A percentile compares a stretch with the other conserved stretches of the same genome.
Evolutionary conservation across 306 rosid genomes (phyloP).

Genomic region (Castanospermum australe): DNA sequence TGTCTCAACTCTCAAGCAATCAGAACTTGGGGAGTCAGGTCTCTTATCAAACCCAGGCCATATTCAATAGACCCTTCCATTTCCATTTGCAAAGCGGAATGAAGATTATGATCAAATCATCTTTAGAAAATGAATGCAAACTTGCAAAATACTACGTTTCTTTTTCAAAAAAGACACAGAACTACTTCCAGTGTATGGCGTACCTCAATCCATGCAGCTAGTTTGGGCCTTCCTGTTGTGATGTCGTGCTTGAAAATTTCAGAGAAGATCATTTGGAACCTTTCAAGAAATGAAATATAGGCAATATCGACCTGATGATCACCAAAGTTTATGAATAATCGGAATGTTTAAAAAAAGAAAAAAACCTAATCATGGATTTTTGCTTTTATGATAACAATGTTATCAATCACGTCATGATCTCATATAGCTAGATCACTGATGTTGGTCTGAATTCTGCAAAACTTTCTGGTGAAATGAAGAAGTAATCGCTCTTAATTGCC

Average conservation of each 20-base stretch:
- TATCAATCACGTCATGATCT: neutral
- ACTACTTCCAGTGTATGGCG: neutral
- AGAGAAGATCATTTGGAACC: constrained; percentile 35
- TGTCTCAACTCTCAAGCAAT: neutral
- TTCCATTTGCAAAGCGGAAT: neutral
- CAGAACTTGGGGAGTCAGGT: neutral
- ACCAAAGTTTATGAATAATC: neutral
- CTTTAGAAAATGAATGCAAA: too few species aligned
- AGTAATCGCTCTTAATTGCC: neutral
- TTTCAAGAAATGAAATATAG: constrained; percentile 47
- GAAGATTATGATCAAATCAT: too few species aligned
- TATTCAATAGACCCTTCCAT: neutral
- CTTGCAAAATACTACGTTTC: too few species aligned
- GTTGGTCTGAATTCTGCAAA: neutral
- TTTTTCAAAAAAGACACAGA: too few species aligned
- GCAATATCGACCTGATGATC: constrained; percentile 50
- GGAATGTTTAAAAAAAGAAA: neutral
- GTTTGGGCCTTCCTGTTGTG: constrained; percentile 51
- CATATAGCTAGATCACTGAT: neutral
- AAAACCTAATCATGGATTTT: neutral
- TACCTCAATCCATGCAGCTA: constrained; percentile 53
- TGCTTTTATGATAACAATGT: neutral
- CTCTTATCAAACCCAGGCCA: too few species aligned
- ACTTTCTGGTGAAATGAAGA: neutral
- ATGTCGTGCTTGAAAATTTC: constrained; percentile 35